Percentiles rank a stretch among this genome's conserved stretches.
These are phyloP conservation scores for Corchorus olitorius DNA, from an alignment of 345 rosid genomes.

Conservation along the genomic window DNA sequence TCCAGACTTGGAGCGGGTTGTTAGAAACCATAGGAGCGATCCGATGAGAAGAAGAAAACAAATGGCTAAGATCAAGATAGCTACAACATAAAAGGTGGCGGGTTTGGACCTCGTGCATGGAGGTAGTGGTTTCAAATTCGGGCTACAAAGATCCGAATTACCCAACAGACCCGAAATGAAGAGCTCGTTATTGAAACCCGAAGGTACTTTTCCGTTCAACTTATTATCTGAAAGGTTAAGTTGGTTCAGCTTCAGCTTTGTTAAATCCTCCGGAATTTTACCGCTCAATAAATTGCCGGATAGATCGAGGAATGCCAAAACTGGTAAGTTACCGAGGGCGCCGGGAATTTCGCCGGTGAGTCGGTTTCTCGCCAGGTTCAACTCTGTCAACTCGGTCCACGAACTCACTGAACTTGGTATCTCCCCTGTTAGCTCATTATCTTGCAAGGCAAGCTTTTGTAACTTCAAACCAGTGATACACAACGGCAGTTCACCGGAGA, in stretches of 20 bases:
- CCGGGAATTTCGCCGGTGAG: constrained; percentile 62
- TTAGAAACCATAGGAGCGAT: constrained; percentile 46
- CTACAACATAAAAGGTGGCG: constrained; percentile 25
- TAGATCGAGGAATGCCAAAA: constrained; percentile 57
- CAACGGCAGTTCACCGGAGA: constrained; percentile 46
- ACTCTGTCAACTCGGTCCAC: constrained; percentile 45
- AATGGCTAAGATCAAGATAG: constrained; percentile 30
- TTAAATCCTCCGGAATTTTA: constrained; percentile 51
- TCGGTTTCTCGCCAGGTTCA: constrained; percentile 56
- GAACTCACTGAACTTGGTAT: constrained; percentile 51
- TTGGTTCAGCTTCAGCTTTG: constrained; percentile 46
- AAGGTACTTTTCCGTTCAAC: constrained; percentile 56
- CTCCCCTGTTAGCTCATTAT: constrained; percentile 51
- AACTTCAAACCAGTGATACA: constrained; percentile 52
- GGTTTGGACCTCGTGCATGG: constrained; percentile 45
- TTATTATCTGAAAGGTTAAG: constrained; percentile 66
- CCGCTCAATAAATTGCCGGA: constrained; percentile 59
- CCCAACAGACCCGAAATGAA: constrained; percentile 51
- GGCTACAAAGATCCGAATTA: constrained; percentile 68
- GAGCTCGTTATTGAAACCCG: constrained; percentile 34
- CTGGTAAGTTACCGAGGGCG: constrained; percentile 52
- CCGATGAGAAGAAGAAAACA: constrained; percentile 40
- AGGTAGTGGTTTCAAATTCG: constrained; percentile 43
- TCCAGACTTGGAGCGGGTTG: constrained; percentile 30
- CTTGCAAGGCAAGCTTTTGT: constrained; percentile 55